Conservation (phyloP, 441 rosid genomes). For the Cnidoscolus chayamansa region DNA sequence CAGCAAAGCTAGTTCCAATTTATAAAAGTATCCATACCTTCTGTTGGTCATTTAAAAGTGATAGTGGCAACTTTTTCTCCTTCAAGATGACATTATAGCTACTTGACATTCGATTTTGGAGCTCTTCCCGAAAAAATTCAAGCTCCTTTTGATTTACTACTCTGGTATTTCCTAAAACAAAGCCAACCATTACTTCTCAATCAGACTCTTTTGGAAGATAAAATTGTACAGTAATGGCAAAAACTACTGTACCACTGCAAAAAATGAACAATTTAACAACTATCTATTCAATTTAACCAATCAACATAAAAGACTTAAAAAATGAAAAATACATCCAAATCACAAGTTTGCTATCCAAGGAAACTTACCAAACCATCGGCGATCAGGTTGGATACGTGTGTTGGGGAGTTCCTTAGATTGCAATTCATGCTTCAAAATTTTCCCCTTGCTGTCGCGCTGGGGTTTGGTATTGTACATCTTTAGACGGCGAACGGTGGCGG, state of each 20-base stretch:
- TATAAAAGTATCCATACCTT: conserved; percentile 41
- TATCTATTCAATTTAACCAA: too few relatives aligned
- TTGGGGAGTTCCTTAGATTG: conserved; percentile 73
- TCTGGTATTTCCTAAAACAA: conserved; percentile 59
- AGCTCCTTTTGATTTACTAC: conserved; percentile 78
- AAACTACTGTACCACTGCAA: background rate
- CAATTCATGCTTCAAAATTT: conserved; percentile 58
- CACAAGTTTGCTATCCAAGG: background rate
- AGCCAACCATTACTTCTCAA: background rate
- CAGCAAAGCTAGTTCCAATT: background rate
- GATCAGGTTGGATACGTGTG: conserved; percentile 80
- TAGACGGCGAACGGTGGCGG: conserved; percentile 85
- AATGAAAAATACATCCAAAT: too few relatives aligned
- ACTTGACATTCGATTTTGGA: conserved; percentile 58
- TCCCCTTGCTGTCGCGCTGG: conserved; percentile 49
- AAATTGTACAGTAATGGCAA: background rate
- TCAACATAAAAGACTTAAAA: too few relatives aligned
- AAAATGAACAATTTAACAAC: too few relatives aligned
- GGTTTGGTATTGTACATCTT: conserved; percentile 72
- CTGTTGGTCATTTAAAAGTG: conserved; percentile 71
- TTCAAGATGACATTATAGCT: conserved; percentile 71
- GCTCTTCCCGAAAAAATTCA: conserved; percentile 75
- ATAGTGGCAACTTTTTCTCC: conserved; percentile 74
- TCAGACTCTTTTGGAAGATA: background rate
- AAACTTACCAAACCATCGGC: conserved; percentile 81